Evolutionary conservation across 129 eudicot species (phyloP).

Genomic region (Kitagawia praeruptora): DNA sequence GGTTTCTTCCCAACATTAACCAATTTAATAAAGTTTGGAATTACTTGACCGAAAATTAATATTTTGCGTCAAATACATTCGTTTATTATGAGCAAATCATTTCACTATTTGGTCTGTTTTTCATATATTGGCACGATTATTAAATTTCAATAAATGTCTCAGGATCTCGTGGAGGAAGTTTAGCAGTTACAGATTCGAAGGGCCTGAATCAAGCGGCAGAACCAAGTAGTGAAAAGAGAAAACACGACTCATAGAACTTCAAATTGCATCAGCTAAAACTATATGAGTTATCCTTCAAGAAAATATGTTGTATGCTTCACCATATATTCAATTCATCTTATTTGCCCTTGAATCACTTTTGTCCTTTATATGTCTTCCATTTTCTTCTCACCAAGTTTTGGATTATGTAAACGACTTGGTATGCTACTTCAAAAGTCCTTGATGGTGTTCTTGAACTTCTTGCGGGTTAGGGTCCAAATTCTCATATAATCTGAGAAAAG

Average conservation of each 20-base stretch:
- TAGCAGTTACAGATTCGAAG: conserved; percentile 20
- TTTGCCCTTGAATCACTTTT: background rate
- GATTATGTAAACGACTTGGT: background rate
- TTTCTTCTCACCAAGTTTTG: background rate
- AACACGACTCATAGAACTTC: background rate
- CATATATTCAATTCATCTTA: background rate
- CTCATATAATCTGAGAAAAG: background rate
- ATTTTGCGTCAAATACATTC: background rate
- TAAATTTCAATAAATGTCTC: background rate
- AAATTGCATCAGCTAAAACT: background rate
- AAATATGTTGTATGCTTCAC: background rate
- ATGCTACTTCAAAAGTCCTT: background rate
- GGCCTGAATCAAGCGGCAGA: conserved; percentile 18
- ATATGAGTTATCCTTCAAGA: background rate
- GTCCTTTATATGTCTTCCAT: background rate
- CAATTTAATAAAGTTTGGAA: background rate
- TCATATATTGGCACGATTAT: background rate
- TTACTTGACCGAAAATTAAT: background rate
- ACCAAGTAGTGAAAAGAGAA: conserved; percentile 18
- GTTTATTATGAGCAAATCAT: background rate
- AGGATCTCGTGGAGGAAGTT: conserved; percentile 19
- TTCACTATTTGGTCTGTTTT: background rate
- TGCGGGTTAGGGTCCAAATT: background rate
- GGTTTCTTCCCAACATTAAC: background rate
- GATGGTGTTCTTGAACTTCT: background rate